Evolutionary conservation across 345 rosid species (phyloP).

Genomic region (Eucalyptus marginata): DNA sequence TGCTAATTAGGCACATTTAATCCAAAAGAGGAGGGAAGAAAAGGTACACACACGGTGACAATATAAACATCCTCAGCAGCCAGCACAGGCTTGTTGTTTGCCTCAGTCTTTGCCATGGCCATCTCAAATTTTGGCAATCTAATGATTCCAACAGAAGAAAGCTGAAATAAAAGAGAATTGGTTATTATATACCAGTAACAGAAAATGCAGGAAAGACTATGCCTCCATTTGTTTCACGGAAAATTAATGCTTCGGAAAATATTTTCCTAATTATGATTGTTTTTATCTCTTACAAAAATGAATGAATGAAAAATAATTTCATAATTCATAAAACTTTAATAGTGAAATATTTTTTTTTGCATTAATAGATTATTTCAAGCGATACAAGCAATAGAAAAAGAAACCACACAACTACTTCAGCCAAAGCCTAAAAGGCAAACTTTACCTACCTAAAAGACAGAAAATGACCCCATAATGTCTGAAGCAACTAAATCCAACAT

Average conservation of each 20-base stretch:
- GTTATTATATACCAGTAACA: background rate
- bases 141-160: conserved; percentile 84
- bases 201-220: background rate
- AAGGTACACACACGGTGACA: conserved; percentile 57
- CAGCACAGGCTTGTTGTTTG: conserved; percentile 83
- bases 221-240: background rate
- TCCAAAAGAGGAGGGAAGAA: background rate
- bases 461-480: background rate
- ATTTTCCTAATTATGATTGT: background rate
- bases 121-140: conserved; percentile 94
- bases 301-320: background rate
- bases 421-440: background rate
- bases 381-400: background rate
- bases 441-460: background rate
- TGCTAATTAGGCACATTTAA: background rate
- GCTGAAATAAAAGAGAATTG: conserved; percentile 37
- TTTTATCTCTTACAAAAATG: background rate
- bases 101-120: conserved; percentile 83
- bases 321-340: background rate
- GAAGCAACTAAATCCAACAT: background rate
- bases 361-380: background rate
- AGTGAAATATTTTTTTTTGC: background rate
- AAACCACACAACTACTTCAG: background rate
- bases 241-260: background rate
- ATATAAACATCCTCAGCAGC: conserved; percentile 79